Conservation (phyloP, 805 yeast genomes). For the Monosporozyma servazzii region DNA sequence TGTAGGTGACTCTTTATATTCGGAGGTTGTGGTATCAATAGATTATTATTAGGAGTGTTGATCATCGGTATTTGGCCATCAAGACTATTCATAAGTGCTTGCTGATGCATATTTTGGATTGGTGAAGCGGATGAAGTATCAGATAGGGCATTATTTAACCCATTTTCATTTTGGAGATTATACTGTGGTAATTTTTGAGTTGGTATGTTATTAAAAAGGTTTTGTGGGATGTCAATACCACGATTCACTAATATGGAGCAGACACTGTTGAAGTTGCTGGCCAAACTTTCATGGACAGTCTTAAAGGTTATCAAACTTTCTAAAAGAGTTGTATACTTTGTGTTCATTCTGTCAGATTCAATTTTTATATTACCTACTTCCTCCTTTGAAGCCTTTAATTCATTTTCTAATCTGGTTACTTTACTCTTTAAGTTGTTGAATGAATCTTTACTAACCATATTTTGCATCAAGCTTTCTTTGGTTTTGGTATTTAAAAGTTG, state of each 20-base stretch:
- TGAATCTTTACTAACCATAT: constrained; percentile 19
- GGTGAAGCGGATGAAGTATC: not conserved
- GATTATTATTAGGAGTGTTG: not conserved
- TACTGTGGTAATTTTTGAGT: not conserved
- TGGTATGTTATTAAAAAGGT: constrained; percentile 8
- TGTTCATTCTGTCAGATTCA: constrained; percentile 37
- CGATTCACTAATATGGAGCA: constrained; percentile 42
- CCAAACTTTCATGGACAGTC: constrained; percentile 47
- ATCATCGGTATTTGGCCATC: constrained; percentile 1
- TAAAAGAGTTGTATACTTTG: constrained; percentile 55
- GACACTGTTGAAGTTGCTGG: constrained; percentile 42
- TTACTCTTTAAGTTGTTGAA: constrained; percentile 27
- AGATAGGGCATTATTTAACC: not conserved
- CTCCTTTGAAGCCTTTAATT: constrained; percentile 16
- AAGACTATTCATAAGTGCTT: not conserved
- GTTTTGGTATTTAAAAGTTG: constrained; percentile 11
- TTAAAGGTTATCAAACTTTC: constrained; percentile 52
- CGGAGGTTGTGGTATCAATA: not conserved
- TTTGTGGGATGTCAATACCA: constrained; percentile 60
- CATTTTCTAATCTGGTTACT: constrained; percentile 28
- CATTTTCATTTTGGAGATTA: not conserved
- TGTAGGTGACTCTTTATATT: not conserved
- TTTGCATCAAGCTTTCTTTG: constrained; percentile 8
- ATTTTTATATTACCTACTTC: constrained; percentile 19
- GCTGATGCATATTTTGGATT: not conserved